Evolutionary conservation across 73 alveolate genomes (phyloP).

Genomic region (Blepharisma japonicum): DNA sequence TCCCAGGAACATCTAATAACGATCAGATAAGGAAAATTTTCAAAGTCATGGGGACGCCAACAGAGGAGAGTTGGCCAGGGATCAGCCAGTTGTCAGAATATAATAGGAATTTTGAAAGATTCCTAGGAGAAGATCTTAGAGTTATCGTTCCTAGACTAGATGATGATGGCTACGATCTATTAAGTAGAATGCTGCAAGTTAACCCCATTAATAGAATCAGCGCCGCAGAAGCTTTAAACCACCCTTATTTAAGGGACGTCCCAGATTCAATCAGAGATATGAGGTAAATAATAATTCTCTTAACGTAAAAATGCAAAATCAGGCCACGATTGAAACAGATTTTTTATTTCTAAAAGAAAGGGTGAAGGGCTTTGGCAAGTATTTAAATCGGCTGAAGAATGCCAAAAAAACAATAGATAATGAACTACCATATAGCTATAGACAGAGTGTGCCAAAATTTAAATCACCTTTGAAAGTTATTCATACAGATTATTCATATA

Average conservation of each 20-base stretch:
- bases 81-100: conserved; percentile 43
- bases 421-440: no score
- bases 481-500: no score
- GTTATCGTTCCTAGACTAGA: conserved; percentile 73
- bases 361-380: no score
- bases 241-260: conserved; percentile 74
- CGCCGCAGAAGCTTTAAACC: conserved; percentile 78
- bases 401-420: no score
- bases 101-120: conserved; percentile 52
- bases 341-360: no score
- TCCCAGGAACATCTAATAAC: conserved; percentile 61
- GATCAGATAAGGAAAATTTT: conserved; percentile 72
- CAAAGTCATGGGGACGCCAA: conserved; percentile 79
- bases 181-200: conserved; percentile 70
- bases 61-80: conserved; percentile 72
- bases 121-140: conserved; percentile 58
- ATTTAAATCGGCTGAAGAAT: no score
- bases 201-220: conserved; percentile 79
- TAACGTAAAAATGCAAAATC: no score
- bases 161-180: conserved; percentile 79
- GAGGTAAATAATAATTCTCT: conserved; percentile 31
- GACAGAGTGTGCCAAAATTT: no score
- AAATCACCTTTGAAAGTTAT: no score
- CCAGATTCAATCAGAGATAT: conserved; percentile 45
- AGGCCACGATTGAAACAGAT: no score